Conservation (phyloP, 352 stramenopile genomes). For the Phytophthora kernoviae region DNA sequence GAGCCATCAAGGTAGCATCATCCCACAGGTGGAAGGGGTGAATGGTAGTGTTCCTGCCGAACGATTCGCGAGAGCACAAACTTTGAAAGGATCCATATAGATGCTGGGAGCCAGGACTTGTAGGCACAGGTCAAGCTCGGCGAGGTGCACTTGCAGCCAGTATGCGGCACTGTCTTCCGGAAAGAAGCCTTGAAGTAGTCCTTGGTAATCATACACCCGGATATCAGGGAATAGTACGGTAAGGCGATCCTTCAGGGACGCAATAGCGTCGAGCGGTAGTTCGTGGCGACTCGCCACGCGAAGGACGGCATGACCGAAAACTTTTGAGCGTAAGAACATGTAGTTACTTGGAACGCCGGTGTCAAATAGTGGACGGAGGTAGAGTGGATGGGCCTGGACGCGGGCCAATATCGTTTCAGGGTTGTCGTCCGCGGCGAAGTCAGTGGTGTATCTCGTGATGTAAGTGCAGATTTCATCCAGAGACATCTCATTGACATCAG, state of each 20-base stretch:
- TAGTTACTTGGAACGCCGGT: no score
- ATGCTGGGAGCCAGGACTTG: slow-evolving; percentile 1
- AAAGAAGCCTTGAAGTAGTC: neutral
- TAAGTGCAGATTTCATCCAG: no score
- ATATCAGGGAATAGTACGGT: neutral
- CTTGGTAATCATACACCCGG: neutral
- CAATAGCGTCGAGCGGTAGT: no score
- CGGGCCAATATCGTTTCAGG: no score
- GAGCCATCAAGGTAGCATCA: neutral
- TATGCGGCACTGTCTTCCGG: neutral
- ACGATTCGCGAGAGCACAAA: neutral
- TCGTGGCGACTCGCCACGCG: neutral
- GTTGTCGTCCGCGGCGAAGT: no score
- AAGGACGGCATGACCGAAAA: slow-evolving; percentile 1
- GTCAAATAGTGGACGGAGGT: no score
- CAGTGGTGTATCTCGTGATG: no score
- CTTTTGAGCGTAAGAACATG: neutral
- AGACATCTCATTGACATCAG: no score
- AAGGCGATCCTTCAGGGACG: neutral
- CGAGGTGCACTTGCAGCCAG: slow-evolving; percentile 3
- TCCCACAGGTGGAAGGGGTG: slow-evolving; percentile 1
- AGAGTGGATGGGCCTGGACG: no score
- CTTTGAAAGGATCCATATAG: slow-evolving; percentile 4
- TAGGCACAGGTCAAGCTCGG: slow-evolving; percentile 2
- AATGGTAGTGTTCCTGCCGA: neutral